Base-by-base conservation (phyloP, 306 rosid genomes). In the Luffa acutangula region DNA sequence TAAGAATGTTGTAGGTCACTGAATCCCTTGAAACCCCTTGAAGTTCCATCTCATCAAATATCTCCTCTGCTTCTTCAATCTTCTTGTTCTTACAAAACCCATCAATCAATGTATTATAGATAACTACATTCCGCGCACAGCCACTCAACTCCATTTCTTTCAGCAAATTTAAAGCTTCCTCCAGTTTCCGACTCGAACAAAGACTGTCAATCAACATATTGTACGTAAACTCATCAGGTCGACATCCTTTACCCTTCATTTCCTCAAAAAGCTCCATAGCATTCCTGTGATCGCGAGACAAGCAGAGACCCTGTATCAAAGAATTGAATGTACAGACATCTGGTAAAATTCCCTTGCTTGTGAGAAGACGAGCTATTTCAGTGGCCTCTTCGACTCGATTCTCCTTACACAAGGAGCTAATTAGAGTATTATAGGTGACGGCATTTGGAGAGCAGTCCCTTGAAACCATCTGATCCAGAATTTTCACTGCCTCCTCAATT, bases 11-110 rank as follows among this genome's bases (percentile, higher is more conserved):
- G 83, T 95, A 95, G 20, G 93, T 90, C 72, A 92, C 88, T 1
- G 97, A 82, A 81, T 88, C 88, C 87, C 97, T 92, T 1, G 97
- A 95, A 82, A 92, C 90, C 76, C 97, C 98, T 8, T 82, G 88
- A 77, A 95, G 87, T 81, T 95, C 98, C 97, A 95, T 95, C 88
- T 89, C 91, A 84, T 95, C 98, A 81, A 95, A 95, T 79, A 95
- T 87, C 78, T 91, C 97, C 81, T 95, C 97, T 5, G 97, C 97
- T 48, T 89, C 96, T 80, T 77, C 90, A 74, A 92, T 84, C 87
- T 91, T 87, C 81, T 80, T 87, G 86, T 87, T 87, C 85, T 92
- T 92, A 85, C 97, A 92, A 56, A 95, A 85, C 72, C 98, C 98
- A 81, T 89, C 88, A 14, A 95, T 92, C 86, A 95, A 83, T 77